Evolutionary conservation across 257 asterid species (phyloP).

Genomic region (Nicotiana paniculata): DNA sequence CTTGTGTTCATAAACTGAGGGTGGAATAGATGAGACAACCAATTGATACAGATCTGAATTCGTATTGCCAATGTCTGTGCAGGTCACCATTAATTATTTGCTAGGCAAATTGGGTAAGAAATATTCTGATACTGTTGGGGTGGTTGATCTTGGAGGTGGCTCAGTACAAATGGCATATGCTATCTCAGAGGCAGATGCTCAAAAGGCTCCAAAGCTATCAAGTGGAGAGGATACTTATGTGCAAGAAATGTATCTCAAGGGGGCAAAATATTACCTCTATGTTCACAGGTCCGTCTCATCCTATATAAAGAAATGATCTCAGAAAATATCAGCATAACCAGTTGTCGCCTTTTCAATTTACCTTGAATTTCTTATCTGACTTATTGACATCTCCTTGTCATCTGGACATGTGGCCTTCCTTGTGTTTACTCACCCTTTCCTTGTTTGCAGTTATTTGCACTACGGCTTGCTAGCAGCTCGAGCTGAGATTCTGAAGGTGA

Average conservation of each 20-base stretch:
- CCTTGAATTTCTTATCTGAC: background rate
- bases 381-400: background rate
- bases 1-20: background rate
- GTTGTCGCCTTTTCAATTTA: background rate
- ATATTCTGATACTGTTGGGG: conserved; percentile 49
- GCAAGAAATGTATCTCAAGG: conserved; percentile 38
- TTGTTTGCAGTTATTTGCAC: conserved; percentile 29
- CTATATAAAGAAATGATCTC: background rate
- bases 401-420: background rate
- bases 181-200: conserved; percentile 36
- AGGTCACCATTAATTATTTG: conserved; percentile 64
- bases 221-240: conserved; percentile 29
- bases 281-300: conserved; percentile 35
- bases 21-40: background rate
- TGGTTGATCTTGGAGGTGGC: conserved; percentile 71
- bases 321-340: background rate
- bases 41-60: background rate
- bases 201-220: conserved; percentile 32
- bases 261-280: conserved; percentile 38
- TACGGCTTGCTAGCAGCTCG: conserved; percentile 49
- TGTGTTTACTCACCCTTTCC: background rate
- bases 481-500: conserved; percentile 43
- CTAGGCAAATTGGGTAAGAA: conserved; percentile 44
- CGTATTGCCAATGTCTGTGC: conserved; percentile 6
- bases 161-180: conserved; percentile 55